Conservation (phyloP, 345 rosid genomes). For the Nephelium lappaceum region DNA sequence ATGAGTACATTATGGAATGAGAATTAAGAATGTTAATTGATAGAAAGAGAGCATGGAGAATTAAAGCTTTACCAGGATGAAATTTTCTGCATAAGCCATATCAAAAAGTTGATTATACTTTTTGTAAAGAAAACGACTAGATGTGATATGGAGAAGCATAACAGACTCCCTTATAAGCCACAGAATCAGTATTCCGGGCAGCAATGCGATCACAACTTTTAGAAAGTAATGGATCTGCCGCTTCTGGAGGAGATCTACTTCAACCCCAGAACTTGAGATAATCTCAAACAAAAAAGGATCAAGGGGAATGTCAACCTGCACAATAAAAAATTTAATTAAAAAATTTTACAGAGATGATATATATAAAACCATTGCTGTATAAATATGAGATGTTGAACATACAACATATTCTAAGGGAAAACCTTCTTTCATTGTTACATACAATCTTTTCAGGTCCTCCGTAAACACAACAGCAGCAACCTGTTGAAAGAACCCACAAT, state of each 20-base stretch:
- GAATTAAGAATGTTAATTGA: constrained; percentile 19
- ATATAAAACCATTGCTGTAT: constrained; percentile 11
- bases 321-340: constrained; percentile 22
- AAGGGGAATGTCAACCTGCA: constrained; percentile 88
- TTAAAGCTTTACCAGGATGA: constrained; percentile 69
- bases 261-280: constrained; percentile 83
- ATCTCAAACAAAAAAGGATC: constrained; percentile 91
- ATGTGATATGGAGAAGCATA: constrained; percentile 77
- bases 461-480: constrained; percentile 95
- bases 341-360: constrained; percentile 20
- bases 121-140: constrained; percentile 84
- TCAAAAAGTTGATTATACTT: constrained; percentile 86
- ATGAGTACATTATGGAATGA: constrained; percentile 27
- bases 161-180: constrained; percentile 81
- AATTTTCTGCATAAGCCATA: constrained; percentile 93
- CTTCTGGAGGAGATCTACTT: constrained; percentile 95
- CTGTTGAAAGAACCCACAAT: constrained; percentile 45
- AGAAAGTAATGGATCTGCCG: constrained; percentile 86
- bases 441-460: constrained; percentile 86
- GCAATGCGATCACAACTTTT: constrained; percentile 76
- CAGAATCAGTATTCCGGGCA: constrained; percentile 79
- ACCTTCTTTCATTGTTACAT: constrained; percentile 95
- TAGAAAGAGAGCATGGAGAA: constrained; percentile 11
- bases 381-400: constrained; percentile 40
- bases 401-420: constrained; percentile 92